Evolutionary conservation across 176 grass and related monocot species (phyloP).

Genomic region (Metroxylon sagu): DNA sequence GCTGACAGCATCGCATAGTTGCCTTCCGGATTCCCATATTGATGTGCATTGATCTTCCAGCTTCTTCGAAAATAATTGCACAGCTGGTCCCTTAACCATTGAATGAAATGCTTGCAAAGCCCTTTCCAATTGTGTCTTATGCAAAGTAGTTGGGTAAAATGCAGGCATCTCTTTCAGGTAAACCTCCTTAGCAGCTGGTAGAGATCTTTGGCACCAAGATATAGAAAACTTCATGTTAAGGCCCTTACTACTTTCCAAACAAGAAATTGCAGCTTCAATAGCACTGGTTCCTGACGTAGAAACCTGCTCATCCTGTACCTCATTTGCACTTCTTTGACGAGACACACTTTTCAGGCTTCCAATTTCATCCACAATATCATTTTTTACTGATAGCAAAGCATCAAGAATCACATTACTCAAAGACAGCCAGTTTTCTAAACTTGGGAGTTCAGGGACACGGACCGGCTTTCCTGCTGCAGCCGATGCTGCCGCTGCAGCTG

Average conservation of each 20-base stretch:
- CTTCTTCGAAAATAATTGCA: slow-evolving; percentile 54
- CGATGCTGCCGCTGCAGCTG: slow-evolving; percentile 72
- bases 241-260: slow-evolving; percentile 57
- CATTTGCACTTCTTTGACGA: slow-evolving; percentile 17
- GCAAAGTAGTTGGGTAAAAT: slow-evolving; percentile 65
- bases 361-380: slow-evolving; percentile 15
- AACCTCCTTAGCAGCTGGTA: slow-evolving; percentile 69
- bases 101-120: slow-evolving; percentile 58
- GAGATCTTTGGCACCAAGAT: slow-evolving; percentile 81
- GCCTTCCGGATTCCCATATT: slow-evolving; percentile 93
- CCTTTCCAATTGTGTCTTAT: slow-evolving; percentile 66
- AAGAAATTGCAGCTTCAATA: slow-evolving; percentile 46
- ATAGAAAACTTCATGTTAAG: slow-evolving; percentile 83
- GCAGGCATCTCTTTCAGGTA: slow-evolving; percentile 74
- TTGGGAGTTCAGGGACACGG: slow-evolving; percentile 59
- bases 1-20: slow-evolving; percentile 81
- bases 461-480: slow-evolving; percentile 56
- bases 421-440: slow-evolving; percentile 69
- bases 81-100: slow-evolving; percentile 80
- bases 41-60: slow-evolving; percentile 71
- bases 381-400: slow-evolving; percentile 35
- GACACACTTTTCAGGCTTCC: slow-evolving; percentile 18
- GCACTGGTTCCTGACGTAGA: slow-evolving; percentile 29
- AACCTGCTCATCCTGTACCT: slow-evolving; percentile 28
- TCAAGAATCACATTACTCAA: slow-evolving; percentile 53